These are phyloP conservation scores for Austroboletus eburneus DNA, from an alignment of 768 basidiomycete species.

Conservation along the genomic window DNA sequence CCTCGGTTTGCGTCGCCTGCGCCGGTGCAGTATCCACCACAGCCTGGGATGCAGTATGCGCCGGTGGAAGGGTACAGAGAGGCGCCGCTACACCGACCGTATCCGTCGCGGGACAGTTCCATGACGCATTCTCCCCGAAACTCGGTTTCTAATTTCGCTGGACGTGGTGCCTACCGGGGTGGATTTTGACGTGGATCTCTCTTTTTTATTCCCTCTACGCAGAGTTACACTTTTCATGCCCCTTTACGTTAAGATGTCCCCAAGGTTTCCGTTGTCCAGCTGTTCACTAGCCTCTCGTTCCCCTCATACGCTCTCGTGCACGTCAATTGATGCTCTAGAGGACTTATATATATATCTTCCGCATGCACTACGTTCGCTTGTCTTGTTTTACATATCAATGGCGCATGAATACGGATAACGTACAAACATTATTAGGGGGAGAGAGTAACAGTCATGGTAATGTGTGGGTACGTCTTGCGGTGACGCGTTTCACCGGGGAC, in stretches of 20 bases:
- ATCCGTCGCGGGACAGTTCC: slow-evolving; percentile 22
- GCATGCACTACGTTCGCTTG: background rate
- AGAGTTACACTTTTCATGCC: background rate
- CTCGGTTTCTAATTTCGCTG: slow-evolving; percentile 25
- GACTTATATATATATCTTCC: background rate
- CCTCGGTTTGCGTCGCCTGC: slow-evolving; percentile 36
- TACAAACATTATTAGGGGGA: background rate
- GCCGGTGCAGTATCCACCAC: slow-evolving; percentile 39
- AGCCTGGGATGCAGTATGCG: slow-evolving; percentile 20
- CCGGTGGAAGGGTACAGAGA: slow-evolving; percentile 44
- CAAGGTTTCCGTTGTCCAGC: slow-evolving; percentile 3
- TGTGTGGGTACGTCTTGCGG: no score
- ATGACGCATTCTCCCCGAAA: slow-evolving; percentile 12
- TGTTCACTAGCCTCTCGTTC: slow-evolving; percentile 16
- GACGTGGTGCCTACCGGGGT: slow-evolving; percentile 29
- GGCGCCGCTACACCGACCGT: slow-evolving; percentile 61
- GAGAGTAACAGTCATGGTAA: no score
- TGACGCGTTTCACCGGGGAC: background rate
- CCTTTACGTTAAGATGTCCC: background rate
- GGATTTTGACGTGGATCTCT: slow-evolving; percentile 1
- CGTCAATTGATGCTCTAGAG: slow-evolving; percentile 10
- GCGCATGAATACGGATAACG: background rate
- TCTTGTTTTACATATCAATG: background rate
- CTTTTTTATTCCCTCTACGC: no score
- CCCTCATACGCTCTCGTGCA: slow-evolving; percentile 3